A percentile compares a stretch with the other conserved stretches of the same genome.
phyloP scores from a whole-genome alignment of 495 filamentous ascomycete genomes.

The Aeminium ludgeri region DNA sequence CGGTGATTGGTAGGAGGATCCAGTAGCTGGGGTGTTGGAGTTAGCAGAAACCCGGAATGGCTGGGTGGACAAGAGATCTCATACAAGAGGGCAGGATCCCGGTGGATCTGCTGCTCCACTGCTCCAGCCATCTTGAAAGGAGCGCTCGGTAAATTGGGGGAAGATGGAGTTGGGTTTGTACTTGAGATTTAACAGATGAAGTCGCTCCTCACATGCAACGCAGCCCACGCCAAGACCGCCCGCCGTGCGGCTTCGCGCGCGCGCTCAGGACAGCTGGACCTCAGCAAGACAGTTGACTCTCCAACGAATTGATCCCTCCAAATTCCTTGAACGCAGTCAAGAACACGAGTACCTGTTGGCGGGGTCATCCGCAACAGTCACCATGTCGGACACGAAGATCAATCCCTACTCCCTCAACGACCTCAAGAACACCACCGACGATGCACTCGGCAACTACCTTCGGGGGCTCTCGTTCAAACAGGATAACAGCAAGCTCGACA shows the following conservation, averaged over 20 bases:
- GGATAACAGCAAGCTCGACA: constrained; percentile 61
- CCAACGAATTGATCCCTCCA: no score
- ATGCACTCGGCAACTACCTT: constrained; percentile 84
- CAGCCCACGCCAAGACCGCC: no score
- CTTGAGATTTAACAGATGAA: constrained; percentile 1
- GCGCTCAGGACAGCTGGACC: no score
- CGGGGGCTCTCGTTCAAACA: constrained; percentile 67
- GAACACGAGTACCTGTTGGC: no score
- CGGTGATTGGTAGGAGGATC: constrained; percentile 92
- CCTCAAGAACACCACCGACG: constrained; percentile 91
- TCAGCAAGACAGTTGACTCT: no score
- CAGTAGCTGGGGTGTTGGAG: constrained; percentile 51
- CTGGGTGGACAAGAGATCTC: neutral
- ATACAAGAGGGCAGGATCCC: constrained; percentile 97
- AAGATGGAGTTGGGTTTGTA: no score
- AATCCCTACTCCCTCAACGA: constrained; percentile 59
- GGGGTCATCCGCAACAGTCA: neutral
- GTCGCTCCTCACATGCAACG: no score
- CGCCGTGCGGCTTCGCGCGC: no score
- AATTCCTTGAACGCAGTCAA: no score
- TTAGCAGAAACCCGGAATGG: constrained; percentile 4
- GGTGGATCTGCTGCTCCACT: constrained; percentile 82
- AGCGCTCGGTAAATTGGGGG: no score
- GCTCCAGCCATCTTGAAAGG: constrained; percentile 68
- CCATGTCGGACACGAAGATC: constrained; percentile 32